These are phyloP conservation scores for Myriosclerotinia duriaeana DNA, from an alignment of 2,329 filamentous ascomycete species.

Conservation along the genomic window DNA sequence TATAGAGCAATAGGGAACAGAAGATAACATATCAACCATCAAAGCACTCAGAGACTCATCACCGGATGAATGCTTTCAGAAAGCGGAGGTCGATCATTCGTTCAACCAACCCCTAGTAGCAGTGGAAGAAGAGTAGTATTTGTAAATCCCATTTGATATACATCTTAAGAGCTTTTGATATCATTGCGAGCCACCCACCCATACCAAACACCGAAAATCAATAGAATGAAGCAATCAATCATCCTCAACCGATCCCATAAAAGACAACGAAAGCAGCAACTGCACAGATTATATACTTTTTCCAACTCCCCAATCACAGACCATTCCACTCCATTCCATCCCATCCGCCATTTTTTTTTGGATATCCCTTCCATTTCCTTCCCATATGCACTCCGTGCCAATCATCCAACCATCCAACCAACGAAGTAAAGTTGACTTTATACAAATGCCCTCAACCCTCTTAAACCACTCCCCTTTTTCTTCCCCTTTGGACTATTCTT, in stretches of 20 bases:
- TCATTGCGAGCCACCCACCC: not conserved
- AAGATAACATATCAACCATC: no score
- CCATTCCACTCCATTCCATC: not conserved
- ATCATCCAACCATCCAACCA: constrained; percentile 14
- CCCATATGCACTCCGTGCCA: constrained; percentile 11
- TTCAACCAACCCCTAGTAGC: no score
- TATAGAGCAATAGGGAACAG: no score
- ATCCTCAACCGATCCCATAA: not conserved
- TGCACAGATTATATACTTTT: constrained; percentile 10
- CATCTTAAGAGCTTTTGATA: not conserved
- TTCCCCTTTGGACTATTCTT: constrained; percentile 20
- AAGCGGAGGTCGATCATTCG: no score
- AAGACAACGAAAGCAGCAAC: not conserved
- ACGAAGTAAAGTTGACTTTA: constrained; percentile 15
- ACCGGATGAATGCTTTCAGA: no score
- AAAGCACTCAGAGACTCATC: no score
- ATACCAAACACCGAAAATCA: not conserved
- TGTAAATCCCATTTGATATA: not conserved
- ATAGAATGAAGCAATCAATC: constrained; percentile 2
- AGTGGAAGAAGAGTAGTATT: not conserved
- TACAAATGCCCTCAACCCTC: constrained; percentile 18
- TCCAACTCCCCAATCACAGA: constrained; percentile 8
- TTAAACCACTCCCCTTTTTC: constrained; percentile 9
- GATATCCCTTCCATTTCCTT: not conserved
- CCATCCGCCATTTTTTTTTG: constrained; percentile 9